A percentile compares a stretch with the other conserved stretches of the same genome.
phyloP scores from a whole-genome alignment of 2,329 filamentous ascomycete genomes.

The Neopestalotiopsis clavispora region DNA sequence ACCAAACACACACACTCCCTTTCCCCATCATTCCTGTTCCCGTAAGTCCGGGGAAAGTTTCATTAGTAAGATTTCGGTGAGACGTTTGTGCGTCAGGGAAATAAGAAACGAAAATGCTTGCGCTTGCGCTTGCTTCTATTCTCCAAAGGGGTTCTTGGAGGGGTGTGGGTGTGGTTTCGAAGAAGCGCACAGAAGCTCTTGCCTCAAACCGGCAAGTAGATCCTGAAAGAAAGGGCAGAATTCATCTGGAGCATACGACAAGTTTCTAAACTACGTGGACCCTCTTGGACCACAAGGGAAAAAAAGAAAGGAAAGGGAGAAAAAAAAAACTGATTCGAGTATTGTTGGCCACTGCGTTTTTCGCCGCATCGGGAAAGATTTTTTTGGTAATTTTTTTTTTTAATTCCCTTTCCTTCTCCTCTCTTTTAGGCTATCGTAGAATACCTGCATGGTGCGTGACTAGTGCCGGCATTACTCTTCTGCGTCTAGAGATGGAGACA shows the following conservation, averaged over 20 bases:
- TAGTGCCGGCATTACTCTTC: background rate
- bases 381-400: background rate
- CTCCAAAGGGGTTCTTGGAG: background rate
- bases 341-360: conserved; percentile 1
- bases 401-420: background rate
- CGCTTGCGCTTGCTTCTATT: background rate
- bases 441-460: background rate
- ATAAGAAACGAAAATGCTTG: background rate
- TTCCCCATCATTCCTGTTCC: background rate
- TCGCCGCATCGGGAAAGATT: conserved; percentile 1
- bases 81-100: background rate
- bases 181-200: background rate
- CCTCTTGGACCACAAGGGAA: background rate
- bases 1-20: too few relatives aligned
- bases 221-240: conserved; percentile 1
- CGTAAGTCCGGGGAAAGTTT: conserved; percentile 11
- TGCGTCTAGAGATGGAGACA: too few relatives aligned
- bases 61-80: background rate
- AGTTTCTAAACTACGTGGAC: background rate
- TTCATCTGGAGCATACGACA: background rate
- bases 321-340: background rate
- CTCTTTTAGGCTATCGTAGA: background rate
- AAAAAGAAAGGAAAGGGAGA: background rate
- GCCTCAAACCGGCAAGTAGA: conserved; percentile 13
- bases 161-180: background rate